These are phyloP conservation scores for Kazachstania taianensis DNA, from an alignment of 805 yeast genomes.

Conservation along the genomic window DNA sequence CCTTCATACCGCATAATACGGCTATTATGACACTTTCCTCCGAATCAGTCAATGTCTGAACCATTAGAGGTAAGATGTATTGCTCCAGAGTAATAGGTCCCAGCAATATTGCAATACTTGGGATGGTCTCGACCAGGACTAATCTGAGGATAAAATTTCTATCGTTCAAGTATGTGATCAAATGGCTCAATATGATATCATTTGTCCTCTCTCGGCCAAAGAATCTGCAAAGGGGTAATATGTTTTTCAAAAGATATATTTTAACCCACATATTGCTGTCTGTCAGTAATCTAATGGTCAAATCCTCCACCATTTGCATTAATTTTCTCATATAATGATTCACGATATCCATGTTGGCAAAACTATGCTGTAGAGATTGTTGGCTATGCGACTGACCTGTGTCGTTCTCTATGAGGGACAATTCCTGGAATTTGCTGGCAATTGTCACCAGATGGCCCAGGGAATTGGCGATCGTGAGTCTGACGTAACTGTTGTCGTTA, in stretches of 20 bases:
- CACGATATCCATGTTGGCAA: slow-evolving; percentile 12
- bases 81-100: slow-evolving; percentile 81
- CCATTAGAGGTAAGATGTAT: slow-evolving; percentile 72
- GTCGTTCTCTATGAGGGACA: slow-evolving; percentile 32
- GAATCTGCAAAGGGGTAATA: slow-evolving; percentile 68
- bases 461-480: slow-evolving; percentile 61
- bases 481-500: slow-evolving; percentile 36
- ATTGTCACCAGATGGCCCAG: slow-evolving; percentile 62
- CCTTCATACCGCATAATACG: slow-evolving; percentile 51
- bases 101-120: slow-evolving; percentile 66
- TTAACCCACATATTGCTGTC: slow-evolving; percentile 60
- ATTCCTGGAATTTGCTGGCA: slow-evolving; percentile 53
- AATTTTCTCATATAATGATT: slow-evolving; percentile 18
- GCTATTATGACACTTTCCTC: slow-evolving; percentile 73
- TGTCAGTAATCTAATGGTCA: slow-evolving; percentile 56
- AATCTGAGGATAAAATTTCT: slow-evolving; percentile 55
- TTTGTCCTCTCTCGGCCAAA: slow-evolving; percentile 83
- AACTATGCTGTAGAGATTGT: slow-evolving; percentile 7
- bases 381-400: slow-evolving; percentile 10
- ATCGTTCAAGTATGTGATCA: slow-evolving; percentile 86
- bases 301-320: slow-evolving; percentile 44
- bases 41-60: slow-evolving; percentile 74
- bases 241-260: slow-evolving; percentile 56
- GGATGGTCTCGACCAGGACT: slow-evolving; percentile 60
- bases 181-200: slow-evolving; percentile 79